These are phyloP conservation scores for Alternaria metachromatica DNA, from an alignment of 2,329 filamentous ascomycete species.

Conservation along the genomic window DNA sequence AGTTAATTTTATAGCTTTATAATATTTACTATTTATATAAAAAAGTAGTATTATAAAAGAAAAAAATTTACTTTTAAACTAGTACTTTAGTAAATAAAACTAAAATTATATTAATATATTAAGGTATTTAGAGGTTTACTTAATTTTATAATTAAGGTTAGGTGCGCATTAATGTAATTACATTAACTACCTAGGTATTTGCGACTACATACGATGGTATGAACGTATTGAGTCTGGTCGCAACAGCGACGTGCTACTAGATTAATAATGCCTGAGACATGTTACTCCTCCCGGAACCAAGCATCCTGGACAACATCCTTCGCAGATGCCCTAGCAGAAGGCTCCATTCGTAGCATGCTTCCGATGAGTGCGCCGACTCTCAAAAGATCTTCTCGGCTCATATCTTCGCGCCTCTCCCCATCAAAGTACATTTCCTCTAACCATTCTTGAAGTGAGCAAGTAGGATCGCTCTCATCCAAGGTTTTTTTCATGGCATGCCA, in stretches of 20 bases:
- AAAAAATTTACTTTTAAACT: too few species aligned
- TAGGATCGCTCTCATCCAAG: conserved; percentile 16
- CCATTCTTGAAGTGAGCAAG: conserved; percentile 44
- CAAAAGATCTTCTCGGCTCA: conserved; percentile 26
- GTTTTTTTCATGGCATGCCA: conserved; percentile 35
- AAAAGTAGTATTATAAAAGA: too few species aligned
- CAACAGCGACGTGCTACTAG: too few species aligned
- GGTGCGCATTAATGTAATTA: background rate
- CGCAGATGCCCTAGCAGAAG: conserved; percentile 23
- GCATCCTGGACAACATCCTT: conserved; percentile 22
- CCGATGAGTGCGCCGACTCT: conserved; percentile 20
- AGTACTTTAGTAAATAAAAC: too few species aligned
- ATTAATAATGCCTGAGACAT: too few species aligned
- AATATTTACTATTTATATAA: too few species aligned
- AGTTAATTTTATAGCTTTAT: too few species aligned
- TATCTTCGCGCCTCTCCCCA: conserved; percentile 22
- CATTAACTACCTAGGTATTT: too few species aligned
- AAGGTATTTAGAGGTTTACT: too few species aligned
- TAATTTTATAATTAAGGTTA: background rate
- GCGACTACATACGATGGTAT: background rate
- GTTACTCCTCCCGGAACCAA: conserved; percentile 14
- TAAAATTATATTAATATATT: too few species aligned
- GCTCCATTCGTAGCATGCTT: conserved; percentile 27
- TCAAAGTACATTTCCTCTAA: conserved; percentile 50
- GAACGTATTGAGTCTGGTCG: too few species aligned